A percentile compares a stretch with the other conserved stretches of the same genome.
These are phyloP conservation scores for Biscogniauxia mediterranea DNA, from an alignment of 2,329 filamentous ascomycete genomes.

Conservation along the genomic window DNA sequence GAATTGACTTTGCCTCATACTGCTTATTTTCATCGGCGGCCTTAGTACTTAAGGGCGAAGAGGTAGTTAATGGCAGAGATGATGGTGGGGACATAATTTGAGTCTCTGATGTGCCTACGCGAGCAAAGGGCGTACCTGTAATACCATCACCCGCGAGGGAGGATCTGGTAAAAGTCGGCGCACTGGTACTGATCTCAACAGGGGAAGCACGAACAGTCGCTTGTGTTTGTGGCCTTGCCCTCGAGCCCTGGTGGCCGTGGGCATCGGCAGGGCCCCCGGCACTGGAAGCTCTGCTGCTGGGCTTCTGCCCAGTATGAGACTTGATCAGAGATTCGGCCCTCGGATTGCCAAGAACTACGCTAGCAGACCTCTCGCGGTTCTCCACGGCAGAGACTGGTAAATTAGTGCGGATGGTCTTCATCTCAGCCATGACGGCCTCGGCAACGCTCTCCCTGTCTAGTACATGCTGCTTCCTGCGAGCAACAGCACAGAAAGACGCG, in stretches of 20 bases:
- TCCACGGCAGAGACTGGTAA: slow-evolving; percentile 17
- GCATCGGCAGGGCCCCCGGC: slow-evolving; percentile 3
- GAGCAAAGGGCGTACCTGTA: slow-evolving; percentile 53
- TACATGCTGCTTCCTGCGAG: slow-evolving; percentile 38
- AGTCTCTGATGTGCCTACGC: slow-evolving; percentile 40
- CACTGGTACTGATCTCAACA: slow-evolving; percentile 17
- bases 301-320: slow-evolving; percentile 11
- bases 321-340: slow-evolving; percentile 7
- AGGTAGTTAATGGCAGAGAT: slow-evolving; percentile 25
- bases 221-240: slow-evolving; percentile 19
- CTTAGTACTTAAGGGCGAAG: slow-evolving; percentile 14
- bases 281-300: slow-evolving; percentile 12
- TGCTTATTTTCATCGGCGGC: slow-evolving; percentile 23
- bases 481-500: slow-evolving; percentile 49
- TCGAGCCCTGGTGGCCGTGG: slow-evolving; percentile 11
- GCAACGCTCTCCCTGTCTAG: slow-evolving; percentile 45
- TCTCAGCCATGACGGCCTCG: slow-evolving; percentile 43
- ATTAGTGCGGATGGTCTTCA: slow-evolving; percentile 27
- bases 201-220: slow-evolving; percentile 7
- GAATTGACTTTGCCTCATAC: slow-evolving; percentile 9
- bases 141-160: slow-evolving; percentile 48
- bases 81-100: slow-evolving; percentile 26
- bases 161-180: slow-evolving; percentile 21
- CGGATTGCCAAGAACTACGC: slow-evolving; percentile 13
- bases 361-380: slow-evolving; percentile 18